Percentiles rank a stretch among this genome's conserved stretches.
Evolutionary conservation across 2,329 filamentous ascomycete species (phyloP).

Genomic region (Trichoderma breve): DNA sequence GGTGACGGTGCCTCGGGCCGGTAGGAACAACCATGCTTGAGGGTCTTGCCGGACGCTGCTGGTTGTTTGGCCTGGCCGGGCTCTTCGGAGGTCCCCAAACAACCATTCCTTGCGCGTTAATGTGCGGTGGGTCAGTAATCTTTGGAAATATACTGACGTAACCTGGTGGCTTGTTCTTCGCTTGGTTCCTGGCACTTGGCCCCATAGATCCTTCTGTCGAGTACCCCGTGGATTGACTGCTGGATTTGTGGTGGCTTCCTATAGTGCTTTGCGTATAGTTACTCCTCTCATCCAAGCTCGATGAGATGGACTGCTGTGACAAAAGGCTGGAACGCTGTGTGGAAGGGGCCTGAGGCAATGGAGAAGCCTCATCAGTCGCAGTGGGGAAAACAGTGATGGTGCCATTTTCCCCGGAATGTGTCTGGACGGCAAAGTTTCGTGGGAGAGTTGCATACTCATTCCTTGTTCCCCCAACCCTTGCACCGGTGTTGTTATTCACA

Average conservation of each 20-base stretch:
- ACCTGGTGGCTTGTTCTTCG: conserved; percentile 24
- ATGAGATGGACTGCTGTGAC: not conserved
- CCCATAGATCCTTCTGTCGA: conserved; percentile 16
- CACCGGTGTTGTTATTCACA: conserved; percentile 19
- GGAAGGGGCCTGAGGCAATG: not conserved
- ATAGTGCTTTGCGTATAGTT: not conserved
- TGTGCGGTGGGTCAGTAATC: conserved; percentile 24
- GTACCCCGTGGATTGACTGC: not conserved
- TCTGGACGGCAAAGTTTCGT: conserved; percentile 28
- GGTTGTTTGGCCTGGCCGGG: not conserved
- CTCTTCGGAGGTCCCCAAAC: not conserved
- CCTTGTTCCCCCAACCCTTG: not conserved
- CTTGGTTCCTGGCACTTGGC: conserved; percentile 18
- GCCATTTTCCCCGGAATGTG: conserved; percentile 36
- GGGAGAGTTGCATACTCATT: not conserved
- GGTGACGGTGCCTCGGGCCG: conserved; percentile 10
- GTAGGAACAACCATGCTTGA: conserved; percentile 29
- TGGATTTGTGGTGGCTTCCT: not conserved
- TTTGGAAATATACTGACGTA: conserved; percentile 28
- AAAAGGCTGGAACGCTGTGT: not conserved
- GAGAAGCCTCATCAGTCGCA: not conserved
- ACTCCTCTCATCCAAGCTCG: not conserved
- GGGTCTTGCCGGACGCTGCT: conserved; percentile 5
- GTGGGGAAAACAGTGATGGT: conserved; percentile 36
- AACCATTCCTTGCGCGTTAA: not conserved